Evolutionary conservation across 75 land plant genomes (phyloP).

Genomic region (Picea glauca): DNA sequence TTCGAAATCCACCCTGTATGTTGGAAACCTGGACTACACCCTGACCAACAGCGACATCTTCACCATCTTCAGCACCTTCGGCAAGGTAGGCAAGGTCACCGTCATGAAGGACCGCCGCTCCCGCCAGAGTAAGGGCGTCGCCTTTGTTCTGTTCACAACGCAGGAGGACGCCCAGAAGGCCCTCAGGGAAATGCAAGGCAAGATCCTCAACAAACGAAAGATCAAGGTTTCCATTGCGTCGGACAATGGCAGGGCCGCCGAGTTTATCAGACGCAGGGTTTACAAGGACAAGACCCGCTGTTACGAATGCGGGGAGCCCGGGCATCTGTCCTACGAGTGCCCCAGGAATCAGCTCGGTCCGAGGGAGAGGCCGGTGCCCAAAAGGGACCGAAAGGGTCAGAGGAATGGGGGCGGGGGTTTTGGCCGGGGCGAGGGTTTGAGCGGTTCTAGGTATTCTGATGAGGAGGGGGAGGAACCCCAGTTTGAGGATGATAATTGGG

Average conservation of each 20-base stretch:
- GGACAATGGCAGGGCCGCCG: conserved; percentile 91
- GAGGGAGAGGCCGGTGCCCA: conserved; percentile 68
- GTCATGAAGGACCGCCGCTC: conserved; percentile 78
- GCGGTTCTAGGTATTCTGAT: conserved; percentile 11
- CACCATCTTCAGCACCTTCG: conserved; percentile 95
- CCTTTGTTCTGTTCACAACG: conserved; percentile 82
- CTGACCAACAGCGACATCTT: conserved; percentile 93
- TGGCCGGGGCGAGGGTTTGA: conserved; percentile 7
- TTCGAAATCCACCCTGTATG: conserved; percentile 93
- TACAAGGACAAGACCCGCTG: conserved; percentile 96
- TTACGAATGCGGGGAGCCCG: conserved; percentile 93
- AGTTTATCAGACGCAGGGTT: conserved; percentile 75
- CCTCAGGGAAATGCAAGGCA: conserved; percentile 62
- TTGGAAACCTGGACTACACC: conserved; percentile 82
- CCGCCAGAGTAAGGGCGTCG: conserved; percentile 85
- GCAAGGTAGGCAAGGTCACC: conserved; percentile 88
- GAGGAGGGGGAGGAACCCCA: conserved; percentile 25
- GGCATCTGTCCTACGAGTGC: conserved; percentile 92
- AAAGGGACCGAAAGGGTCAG: conserved; percentile 30
- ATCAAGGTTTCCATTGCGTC: conserved; percentile 74
- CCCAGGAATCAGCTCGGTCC: conserved; percentile 77
- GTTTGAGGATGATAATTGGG: conserved; percentile 88
- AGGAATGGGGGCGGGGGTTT: conserved; percentile 18
- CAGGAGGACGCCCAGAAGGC: conserved; percentile 73
- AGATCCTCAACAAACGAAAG: conserved; percentile 71